Evolutionary conservation across 208 protist species (phyloP).

Genomic region (Wallacemonas sp.): DNA sequence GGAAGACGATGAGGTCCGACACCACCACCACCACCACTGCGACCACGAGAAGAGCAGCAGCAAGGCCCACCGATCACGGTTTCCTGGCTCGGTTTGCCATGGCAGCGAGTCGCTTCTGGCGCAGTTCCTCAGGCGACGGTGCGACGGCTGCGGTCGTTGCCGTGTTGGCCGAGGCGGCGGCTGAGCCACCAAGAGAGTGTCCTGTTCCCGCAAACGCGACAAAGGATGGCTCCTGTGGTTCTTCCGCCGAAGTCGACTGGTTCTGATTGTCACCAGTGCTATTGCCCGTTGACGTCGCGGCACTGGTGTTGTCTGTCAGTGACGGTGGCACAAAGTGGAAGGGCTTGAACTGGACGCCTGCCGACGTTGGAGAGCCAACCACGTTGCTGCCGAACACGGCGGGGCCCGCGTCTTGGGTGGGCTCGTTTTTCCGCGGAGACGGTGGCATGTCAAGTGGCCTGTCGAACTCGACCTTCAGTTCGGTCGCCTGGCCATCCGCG

Average conservation of each 20-base stretch:
- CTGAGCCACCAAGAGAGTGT: slow-evolving; percentile 22
- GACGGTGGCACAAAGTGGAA: slow-evolving; percentile 64
- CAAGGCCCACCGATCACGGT: too few species aligned
- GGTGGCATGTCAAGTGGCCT: slow-evolving; percentile 90
- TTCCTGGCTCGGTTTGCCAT: slow-evolving; percentile 14
- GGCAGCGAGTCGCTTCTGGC: slow-evolving; percentile 42
- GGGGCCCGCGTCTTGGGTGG: neutral
- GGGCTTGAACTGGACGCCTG: slow-evolving; percentile 62
- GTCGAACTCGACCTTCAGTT: slow-evolving; percentile 95
- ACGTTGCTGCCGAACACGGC: slow-evolving; percentile 45
- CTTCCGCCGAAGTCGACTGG: neutral
- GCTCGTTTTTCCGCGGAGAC: slow-evolving; percentile 38
- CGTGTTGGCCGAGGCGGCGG: neutral
- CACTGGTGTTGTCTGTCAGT: slow-evolving; percentile 24
- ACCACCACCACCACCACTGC: too few species aligned
- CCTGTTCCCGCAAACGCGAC: slow-evolving; percentile 28
- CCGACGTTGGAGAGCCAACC: slow-evolving; percentile 43
- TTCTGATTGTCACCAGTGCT: neutral
- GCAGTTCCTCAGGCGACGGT: slow-evolving; percentile 30
- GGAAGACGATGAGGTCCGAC: too few species aligned
- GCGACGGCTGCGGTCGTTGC: slow-evolving; percentile 19
- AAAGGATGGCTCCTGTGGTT: neutral
- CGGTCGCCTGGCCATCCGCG: slow-evolving; percentile 68
- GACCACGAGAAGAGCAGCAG: too few species aligned
- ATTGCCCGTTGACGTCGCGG: neutral